These are phyloP conservation scores for Lunularia cruciata DNA, from an alignment of 225 moss, liverwort and hornwort species.

Conservation along the genomic window DNA sequence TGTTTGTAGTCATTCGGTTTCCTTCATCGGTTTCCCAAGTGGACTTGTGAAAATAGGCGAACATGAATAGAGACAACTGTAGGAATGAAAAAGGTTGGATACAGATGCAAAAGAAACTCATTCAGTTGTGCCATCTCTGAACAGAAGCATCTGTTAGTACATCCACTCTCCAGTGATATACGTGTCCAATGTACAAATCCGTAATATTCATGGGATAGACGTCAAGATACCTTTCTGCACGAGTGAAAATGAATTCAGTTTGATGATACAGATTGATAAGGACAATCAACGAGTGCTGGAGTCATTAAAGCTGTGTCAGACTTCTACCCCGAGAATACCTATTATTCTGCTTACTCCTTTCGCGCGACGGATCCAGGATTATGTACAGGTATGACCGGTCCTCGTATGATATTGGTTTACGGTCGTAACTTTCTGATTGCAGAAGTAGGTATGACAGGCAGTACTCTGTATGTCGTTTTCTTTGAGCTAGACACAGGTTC, in stretches of 20 bases:
- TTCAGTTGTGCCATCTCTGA: too few species aligned
- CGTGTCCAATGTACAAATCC: not conserved
- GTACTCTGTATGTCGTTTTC: too few species aligned
- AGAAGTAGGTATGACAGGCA: conserved; percentile 12
- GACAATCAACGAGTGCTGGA: conserved; percentile 29
- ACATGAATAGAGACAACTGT: not conserved
- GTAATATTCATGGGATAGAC: not conserved
- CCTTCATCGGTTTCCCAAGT: not conserved
- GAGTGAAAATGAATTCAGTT: not conserved
- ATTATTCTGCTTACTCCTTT: conserved; percentile 37
- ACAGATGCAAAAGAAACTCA: too few species aligned
- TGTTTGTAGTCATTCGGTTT: too few species aligned
- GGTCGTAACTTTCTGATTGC: not conserved
- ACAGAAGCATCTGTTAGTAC: too few species aligned
- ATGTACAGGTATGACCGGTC: conserved; percentile 20
- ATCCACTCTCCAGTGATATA: too few species aligned
- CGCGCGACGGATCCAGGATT: conserved; percentile 24
- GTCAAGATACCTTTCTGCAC: not conserved
- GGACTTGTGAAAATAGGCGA: not conserved
- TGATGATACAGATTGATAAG: conserved; percentile 23
- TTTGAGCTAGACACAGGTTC: too few species aligned
- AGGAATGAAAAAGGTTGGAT: too few species aligned
- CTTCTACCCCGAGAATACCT: conserved; percentile 21
- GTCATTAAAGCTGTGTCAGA: conserved; percentile 26
- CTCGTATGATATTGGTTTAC: too few species aligned